phyloP scores from a whole-genome alignment of 1,139 yeast species.

The Hyphopichia buzzinii region DNA sequence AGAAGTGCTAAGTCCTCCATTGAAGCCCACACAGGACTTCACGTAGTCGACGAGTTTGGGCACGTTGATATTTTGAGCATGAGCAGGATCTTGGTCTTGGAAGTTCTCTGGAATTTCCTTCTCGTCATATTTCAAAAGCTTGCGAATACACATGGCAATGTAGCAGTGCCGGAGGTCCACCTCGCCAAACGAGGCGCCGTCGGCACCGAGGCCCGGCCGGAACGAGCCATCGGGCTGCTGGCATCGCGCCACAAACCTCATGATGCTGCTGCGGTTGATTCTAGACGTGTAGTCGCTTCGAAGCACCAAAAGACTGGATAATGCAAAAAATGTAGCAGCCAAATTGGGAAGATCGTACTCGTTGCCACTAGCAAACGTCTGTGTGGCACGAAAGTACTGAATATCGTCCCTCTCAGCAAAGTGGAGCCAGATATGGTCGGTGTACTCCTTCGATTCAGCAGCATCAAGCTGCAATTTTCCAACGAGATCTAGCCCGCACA shows the following conservation, averaged over 20 bases:
- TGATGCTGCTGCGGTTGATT: constrained; percentile 44
- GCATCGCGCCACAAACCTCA: constrained; percentile 51
- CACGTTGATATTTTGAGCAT: constrained; percentile 32
- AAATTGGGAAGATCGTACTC: constrained; percentile 59
- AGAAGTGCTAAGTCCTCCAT: constrained; percentile 62
- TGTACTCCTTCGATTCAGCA: constrained; percentile 28
- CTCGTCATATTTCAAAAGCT: constrained; percentile 46
- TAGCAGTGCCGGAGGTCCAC: constrained; percentile 73
- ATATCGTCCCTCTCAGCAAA: constrained; percentile 38
- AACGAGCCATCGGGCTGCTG: constrained; percentile 53
- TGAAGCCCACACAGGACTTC: constrained; percentile 40
- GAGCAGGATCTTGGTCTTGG: constrained; percentile 8
- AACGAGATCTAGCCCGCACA: constrained; percentile 60
- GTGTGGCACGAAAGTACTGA: constrained; percentile 51
- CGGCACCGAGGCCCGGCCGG: constrained; percentile 27
- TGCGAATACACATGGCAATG: constrained; percentile 65
- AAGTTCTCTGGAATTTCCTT: constrained; percentile 18
- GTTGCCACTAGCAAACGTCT: constrained; percentile 31
- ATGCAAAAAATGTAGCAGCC: constrained; percentile 68
- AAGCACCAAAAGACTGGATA: constrained; percentile 49
- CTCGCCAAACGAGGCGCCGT: constrained; percentile 52
- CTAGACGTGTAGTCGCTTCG: constrained; percentile 35
- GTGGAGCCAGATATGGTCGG: constrained; percentile 49
- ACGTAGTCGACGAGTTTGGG: constrained; percentile 41
- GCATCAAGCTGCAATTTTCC: constrained; percentile 31